Evolutionary conservation across 257 asterid genomes (phyloP), one percentile per base, ranked within the genome.

Genomic region (Scutellaria galericulata): DNA sequence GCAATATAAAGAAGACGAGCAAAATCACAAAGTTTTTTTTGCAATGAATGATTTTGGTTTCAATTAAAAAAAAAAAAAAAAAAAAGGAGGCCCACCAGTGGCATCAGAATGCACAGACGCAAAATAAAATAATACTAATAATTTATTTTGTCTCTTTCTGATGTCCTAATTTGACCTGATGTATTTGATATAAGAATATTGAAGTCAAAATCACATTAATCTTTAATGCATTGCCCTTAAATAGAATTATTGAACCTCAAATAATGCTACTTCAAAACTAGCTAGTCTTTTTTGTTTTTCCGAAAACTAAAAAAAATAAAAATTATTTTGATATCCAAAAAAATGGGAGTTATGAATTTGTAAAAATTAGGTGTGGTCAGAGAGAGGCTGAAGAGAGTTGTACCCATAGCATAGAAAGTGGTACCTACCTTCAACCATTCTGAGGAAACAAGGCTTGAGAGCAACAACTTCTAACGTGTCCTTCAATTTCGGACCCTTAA

Each of bases 401-500:
- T 76, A 75, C 83, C 62, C 7, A 8, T 35, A 11, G 78, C 73
- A 40, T 7, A n/a, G 73, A 37, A 52, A 80, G 7, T 3, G 73
- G 64, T 58, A 81, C 96, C 92, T 80, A 95, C 99, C 99, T 88
- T 90, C 98, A 81, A 90, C 96, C 86, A 95, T 90, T 79, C 72
- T 90, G 77, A 95, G 84, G 84, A 84, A 65, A 80, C 98, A 92
- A 44, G 99, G 99, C 85, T 90, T 95, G 59, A 95, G 88, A 44
- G 80, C 77, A 64, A 83, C 91, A 45, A 90, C 89, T 74, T 92
- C 99, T 70, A 86, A 46, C 81, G 86, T 95, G 76, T 95, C 97
- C 82, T 62, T 85, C 87, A 95, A 72, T 27, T 82, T 87, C 53
- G 73, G 89, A 52, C 99, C 99, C 70, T 81, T 89, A 20, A 86